Evolutionary conservation across 768 basidiomycete genomes (phyloP).

Genomic region (Tricholoma flavovirens): DNA sequence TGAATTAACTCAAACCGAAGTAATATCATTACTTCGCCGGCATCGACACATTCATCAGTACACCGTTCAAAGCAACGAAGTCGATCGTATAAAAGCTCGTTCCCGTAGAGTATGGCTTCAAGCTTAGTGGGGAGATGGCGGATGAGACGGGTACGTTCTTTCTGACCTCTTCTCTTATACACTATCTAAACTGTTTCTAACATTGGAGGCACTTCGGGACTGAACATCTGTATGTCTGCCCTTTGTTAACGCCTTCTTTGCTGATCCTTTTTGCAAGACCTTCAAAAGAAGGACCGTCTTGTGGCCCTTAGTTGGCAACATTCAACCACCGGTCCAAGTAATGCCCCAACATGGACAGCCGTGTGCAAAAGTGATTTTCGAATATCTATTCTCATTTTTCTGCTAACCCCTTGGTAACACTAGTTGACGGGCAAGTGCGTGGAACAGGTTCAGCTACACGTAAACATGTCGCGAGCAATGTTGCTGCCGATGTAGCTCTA

Average conservation of each 20-base stretch:
- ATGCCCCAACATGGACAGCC: constrained; percentile 48
- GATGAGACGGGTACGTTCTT: constrained; percentile 14
- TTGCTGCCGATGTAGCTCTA: constrained; percentile 43
- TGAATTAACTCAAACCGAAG: constrained; percentile 15
- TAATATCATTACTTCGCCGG: constrained; percentile 3
- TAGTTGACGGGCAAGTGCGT: constrained; percentile 47
- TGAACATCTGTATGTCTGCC: constrained; percentile 31
- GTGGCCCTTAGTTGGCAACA: constrained; percentile 53
- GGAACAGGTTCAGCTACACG: constrained; percentile 45
- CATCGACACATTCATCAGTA: constrained; percentile 1
- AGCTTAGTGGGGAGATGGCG: constrained; percentile 12
- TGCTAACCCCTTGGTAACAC: constrained; percentile 5
- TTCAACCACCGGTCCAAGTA: constrained; percentile 34
- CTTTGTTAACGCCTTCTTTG: background rate
- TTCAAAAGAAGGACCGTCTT: constrained; percentile 41
- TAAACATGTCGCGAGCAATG: constrained; percentile 45
- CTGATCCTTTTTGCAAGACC: constrained; percentile 32
- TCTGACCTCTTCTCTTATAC: background rate
- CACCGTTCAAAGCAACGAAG: background rate
- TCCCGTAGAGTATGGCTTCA: constrained; percentile 2
- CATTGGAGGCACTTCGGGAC: constrained; percentile 26
- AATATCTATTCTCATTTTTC: constrained; percentile 6
- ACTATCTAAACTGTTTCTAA: background rate
- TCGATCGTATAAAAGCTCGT: constrained; percentile 11
- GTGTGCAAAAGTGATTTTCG: constrained; percentile 49